These are phyloP conservation scores for Daucus carota DNA, from an alignment of 129 eudicot species.

Conservation along the genomic window DNA sequence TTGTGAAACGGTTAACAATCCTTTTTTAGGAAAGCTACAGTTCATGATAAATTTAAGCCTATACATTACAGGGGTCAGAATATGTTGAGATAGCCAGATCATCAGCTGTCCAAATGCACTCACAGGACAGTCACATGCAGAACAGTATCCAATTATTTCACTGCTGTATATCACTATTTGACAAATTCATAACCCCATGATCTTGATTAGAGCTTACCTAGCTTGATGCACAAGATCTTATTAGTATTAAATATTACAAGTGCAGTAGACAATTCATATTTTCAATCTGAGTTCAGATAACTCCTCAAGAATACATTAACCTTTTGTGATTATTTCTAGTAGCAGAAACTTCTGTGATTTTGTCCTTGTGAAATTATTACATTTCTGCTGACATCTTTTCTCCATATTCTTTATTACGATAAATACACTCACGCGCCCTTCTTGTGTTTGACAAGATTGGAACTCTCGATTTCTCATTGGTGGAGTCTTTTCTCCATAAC, in stretches of 20 bases:
- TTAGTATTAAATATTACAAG: not conserved
- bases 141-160: not conserved
- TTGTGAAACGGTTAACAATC: not conserved
- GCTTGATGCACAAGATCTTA: not conserved
- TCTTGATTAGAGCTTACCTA: not conserved
- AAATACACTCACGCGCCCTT: too few relatives aligned
- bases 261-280: conserved; percentile 2
- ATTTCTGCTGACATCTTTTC: too few relatives aligned
- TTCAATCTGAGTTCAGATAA: not conserved
- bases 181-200: not conserved
- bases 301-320: not conserved
- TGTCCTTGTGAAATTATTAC: not conserved
- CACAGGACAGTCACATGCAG: conserved; percentile 3
- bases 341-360: not conserved
- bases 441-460: too few relatives aligned
- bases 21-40: not conserved
- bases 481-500: too few relatives aligned
- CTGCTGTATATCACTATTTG: not conserved
- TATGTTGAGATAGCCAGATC: not conserved
- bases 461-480: too few relatives aligned
- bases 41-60: not conserved
- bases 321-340: not conserved
- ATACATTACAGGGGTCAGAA: not conserved
- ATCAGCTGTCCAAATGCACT: not conserved
- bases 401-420: too few relatives aligned